These are phyloP conservation scores for Cercospora beticola DNA, from an alignment of 2,329 filamentous ascomycete genomes.

Conservation along the genomic window DNA sequence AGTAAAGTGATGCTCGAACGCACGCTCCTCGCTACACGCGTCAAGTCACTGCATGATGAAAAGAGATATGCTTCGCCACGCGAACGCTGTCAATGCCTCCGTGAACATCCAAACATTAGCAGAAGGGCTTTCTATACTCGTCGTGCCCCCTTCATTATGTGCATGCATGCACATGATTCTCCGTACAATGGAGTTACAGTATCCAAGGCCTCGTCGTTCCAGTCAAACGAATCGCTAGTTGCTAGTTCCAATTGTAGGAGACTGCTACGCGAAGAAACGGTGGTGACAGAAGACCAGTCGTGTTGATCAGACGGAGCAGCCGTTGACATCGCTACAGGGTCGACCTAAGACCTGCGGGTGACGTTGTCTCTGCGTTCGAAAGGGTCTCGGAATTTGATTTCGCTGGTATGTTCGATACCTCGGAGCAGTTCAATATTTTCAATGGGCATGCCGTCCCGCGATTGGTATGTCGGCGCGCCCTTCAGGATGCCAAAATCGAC, in stretches of 20 bases:
- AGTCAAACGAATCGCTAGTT: background rate
- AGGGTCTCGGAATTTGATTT: conserved; percentile 30
- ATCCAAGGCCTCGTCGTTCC: background rate
- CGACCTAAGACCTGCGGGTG: conserved; percentile 11
- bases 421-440: conserved; percentile 53
- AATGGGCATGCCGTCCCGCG: conserved; percentile 45
- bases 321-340: background rate
- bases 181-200: background rate
- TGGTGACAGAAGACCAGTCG: background rate
- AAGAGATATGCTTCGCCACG: background rate
- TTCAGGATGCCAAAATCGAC: conserved; percentile 74
- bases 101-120: background rate
- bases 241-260: background rate
- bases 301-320: background rate
- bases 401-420: conserved; percentile 30
- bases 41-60: background rate
- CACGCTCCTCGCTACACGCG: background rate
- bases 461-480: conserved; percentile 29
- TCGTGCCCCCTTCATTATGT: background rate
- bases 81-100: background rate
- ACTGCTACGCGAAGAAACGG: background rate
- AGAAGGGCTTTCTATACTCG: background rate
- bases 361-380: conserved; percentile 14
- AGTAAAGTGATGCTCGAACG: background rate
- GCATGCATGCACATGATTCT: background rate